Evolutionary conservation across 495 filamentous ascomycete genomes (phyloP), one percentile per base, ranked within the genome.

Genomic region (Aspergillus indologenus): DNA sequence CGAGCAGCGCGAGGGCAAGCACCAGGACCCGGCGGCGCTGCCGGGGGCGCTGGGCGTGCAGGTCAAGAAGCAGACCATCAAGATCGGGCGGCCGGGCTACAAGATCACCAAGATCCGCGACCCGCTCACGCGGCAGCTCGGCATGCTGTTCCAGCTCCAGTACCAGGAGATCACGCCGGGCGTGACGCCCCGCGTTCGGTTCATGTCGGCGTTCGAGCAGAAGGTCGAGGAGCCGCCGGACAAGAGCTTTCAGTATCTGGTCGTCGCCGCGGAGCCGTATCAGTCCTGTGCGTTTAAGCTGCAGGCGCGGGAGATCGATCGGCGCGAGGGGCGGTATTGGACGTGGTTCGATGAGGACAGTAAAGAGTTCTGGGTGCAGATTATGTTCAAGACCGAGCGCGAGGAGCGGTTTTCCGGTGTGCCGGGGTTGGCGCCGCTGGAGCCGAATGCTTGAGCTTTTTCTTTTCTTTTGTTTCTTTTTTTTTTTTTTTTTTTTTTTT

Each of bases 311-410:
- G 95, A 98, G 81, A 85, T 99, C 52, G 95, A 99, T 75, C 83
- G 92, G 43, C 82, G 89, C 17, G 90, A 91, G 58, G 94, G 87
- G 8, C 81, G 85, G 67, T 94, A 91, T 71, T 98, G 90, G 86
- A 89, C 85, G 29, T 96, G 90, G 87, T 99, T 94, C 77, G 95
- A 98, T 78, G 86, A 88, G 61, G 94, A 99, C 74, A 83, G 86
- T 55, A 98, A 98, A 82, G 92, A 98, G 78, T 98, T 96, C 68
- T 98, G 91, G 90, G 81, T 97, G n/a, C 94, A 98, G 80, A 82
- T 99, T 53, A 90, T 97, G 82, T 99, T 98, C 78, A 92, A 97
- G 84, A 98, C 95, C 43, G 94, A 99, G 81, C 83, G 94, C 53
- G 94, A 98, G 79, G 94, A 98, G 82, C 78, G 94, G 61, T 98